Percentiles rank a stretch among this genome's conserved stretches.
phyloP scores from a whole-genome alignment of 2,329 filamentous ascomycete species.

The Penicillium sp. region DNA sequence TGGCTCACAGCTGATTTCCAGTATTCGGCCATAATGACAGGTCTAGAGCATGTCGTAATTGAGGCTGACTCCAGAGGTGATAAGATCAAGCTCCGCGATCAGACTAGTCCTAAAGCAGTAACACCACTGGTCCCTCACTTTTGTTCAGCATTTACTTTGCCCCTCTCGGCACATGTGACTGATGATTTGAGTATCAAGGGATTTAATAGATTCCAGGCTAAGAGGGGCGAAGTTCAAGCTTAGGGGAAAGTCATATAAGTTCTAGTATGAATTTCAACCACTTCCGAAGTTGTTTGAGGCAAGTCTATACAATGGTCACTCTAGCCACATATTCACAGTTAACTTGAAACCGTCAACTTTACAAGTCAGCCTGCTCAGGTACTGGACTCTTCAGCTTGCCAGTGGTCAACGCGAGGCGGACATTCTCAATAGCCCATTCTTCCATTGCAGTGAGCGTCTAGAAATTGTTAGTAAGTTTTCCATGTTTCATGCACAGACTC shows the following conservation, averaged over 20 bases:
- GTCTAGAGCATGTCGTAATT: not conserved
- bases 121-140: not conserved
- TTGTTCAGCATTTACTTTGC: no score
- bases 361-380: conserved; percentile 63
- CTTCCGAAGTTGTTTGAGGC: no score
- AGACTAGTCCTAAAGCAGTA: conserved; percentile 16
- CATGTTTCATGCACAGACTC: not conserved
- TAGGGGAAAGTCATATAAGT: no score
- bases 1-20: conserved; percentile 83
- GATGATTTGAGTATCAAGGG: no score
- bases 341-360: not conserved
- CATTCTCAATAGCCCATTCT: conserved; percentile 70
- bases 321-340: no score
- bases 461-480: not conserved
- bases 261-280: no score
- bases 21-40: conserved; percentile 77
- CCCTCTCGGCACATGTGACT: no score
- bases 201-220: not conserved
- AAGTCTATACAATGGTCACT: not conserved
- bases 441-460: conserved; percentile 64
- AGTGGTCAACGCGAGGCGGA: conserved; percentile 60
- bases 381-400: conserved; percentile 67
- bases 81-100: conserved; percentile 14
- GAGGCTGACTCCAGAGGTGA: conserved; percentile 3
- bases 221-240: no score